Base-by-base conservation (phyloP, 176 grass and related monocot genomes). In the Eleusine coracana region DNA sequence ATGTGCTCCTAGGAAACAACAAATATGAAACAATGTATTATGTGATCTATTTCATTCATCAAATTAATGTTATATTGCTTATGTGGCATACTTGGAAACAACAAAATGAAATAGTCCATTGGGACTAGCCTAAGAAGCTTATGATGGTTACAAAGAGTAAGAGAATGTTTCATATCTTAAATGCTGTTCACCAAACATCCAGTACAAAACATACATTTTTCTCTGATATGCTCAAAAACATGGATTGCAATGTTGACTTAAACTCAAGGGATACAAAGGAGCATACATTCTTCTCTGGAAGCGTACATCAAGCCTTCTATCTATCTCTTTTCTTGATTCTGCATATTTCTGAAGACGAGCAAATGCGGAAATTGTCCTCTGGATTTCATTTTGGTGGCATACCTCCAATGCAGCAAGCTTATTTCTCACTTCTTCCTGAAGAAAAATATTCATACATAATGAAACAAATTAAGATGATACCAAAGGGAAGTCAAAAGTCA, bases 221-320 rank as follows among this genome's bases (percentile, higher is more conserved):
- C 18, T 73, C 7, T 72, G 27, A 21, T 74, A 64, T n/a, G 6
- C 55, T 1, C 20, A 59, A 92, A 62, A 69, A 68, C 25, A 77
- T 27, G 37, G 7, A 10, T 69, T 72, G 50, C 56, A 74, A 64
- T 65, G 34, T 17, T 37, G 3, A 64, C 78, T 77, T 55, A 77
- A 56, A 74, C 34, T 51, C 5, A 63, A 13, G 27, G 81, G 2
- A 82, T 7, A 83, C 48, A 74, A 8, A 44, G 40, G 34, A 46
- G 69, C 88, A 74, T 98, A 98, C 96, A 95, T 94, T 85, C 90
- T 98, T 88, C 96, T 91, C 66, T 86, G 90, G 72, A 93, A 95
- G 20, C 90, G 87, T 10, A 87, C 88, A n/a, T 98, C 92, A n/a
- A 93, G 72, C 77, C 86, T 95, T 86, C 79, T 87, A 61, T 98